Evolutionary conservation across 202 grass and related monocot genomes (phyloP).

Genomic region (Zizania palustris): DNA sequence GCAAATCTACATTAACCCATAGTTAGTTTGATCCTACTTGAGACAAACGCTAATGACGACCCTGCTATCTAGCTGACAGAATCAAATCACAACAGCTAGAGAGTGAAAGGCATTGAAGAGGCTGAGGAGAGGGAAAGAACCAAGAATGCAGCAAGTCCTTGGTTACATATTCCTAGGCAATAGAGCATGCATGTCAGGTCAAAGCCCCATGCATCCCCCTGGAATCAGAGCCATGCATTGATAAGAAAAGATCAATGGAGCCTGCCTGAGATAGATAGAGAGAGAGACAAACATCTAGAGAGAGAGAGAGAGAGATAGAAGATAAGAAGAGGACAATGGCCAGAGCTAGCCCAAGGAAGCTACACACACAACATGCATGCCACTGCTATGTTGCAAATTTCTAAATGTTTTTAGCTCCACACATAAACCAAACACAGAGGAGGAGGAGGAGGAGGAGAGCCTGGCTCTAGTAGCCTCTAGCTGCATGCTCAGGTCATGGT

Average conservation of each 20-base stretch:
- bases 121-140: slow-evolving; percentile 41
- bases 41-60: not conserved
- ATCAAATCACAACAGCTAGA: slow-evolving; percentile 1
- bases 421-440: slow-evolving; percentile 52
- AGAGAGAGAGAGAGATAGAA: slow-evolving; percentile 40
- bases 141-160: slow-evolving; percentile 54
- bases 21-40: not conserved
- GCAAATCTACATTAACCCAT: not conserved
- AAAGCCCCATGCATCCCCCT: slow-evolving; percentile 68
- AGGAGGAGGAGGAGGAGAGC: not conserved
- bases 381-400: not conserved
- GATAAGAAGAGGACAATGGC: slow-evolving; percentile 76
- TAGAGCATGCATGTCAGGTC: slow-evolving; percentile 66
- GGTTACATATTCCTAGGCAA: slow-evolving; percentile 81
- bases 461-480: not conserved
- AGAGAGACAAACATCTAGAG: not conserved
- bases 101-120: slow-evolving; percentile 33
- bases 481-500: slow-evolving; percentile 41
- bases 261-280: slow-evolving; percentile 31
- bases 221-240: slow-evolving; percentile 96
- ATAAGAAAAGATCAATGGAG: slow-evolving; percentile 70
- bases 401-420: slow-evolving; percentile 42
- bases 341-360: slow-evolving; percentile 58
- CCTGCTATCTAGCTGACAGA: not conserved
- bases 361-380: slow-evolving; percentile 18